Evolutionary conservation across 805 yeast genomes (phyloP).

Genomic region (Candida railenensis): DNA sequence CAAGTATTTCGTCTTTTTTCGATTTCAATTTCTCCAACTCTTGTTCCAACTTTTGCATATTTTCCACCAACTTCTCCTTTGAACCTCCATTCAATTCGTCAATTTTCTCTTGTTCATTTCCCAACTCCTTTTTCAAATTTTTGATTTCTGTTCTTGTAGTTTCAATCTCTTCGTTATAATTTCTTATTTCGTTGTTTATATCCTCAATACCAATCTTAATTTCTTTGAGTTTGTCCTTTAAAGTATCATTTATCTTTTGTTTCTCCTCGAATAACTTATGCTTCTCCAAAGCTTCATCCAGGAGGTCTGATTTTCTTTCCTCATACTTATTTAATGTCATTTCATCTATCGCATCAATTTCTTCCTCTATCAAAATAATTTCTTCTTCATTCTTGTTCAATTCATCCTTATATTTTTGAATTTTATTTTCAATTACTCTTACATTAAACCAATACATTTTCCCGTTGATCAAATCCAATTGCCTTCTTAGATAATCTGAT

Average conservation of each 20-base stretch:
- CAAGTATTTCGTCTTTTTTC: constrained; percentile 13
- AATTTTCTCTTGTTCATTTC: constrained; percentile 36
- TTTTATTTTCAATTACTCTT: constrained; percentile 24
- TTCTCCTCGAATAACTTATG: constrained; percentile 12
- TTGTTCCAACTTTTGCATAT: constrained; percentile 15
- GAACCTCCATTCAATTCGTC: constrained; percentile 45
- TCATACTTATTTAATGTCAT: constrained; percentile 11
- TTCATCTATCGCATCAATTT: constrained; percentile 15
- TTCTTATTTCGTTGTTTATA: constrained; percentile 20
- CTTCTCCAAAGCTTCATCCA: constrained; percentile 13
- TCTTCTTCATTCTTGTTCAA: constrained; percentile 6
- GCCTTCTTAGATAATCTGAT: constrained; percentile 31
- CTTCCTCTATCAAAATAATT: constrained; percentile 17
- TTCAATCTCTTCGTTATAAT: constrained; percentile 18
- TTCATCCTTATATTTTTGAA: constrained; percentile 13
- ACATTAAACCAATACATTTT: constrained; percentile 45
- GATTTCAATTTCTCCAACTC: constrained; percentile 22
- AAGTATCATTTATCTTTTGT: constrained; percentile 5
- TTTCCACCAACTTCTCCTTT: constrained; percentile 28
- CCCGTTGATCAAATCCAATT: constrained; percentile 34
- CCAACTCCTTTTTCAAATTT: constrained; percentile 19
- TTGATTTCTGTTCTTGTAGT: constrained; percentile 17
- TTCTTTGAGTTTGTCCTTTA: constrained; percentile 8
- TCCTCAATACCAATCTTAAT: constrained; percentile 15
- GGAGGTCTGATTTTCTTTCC: constrained; percentile 13